Evolutionary conservation across 345 rosid species (phyloP).

Genomic region (Psidium friedrichsthalianum): DNA sequence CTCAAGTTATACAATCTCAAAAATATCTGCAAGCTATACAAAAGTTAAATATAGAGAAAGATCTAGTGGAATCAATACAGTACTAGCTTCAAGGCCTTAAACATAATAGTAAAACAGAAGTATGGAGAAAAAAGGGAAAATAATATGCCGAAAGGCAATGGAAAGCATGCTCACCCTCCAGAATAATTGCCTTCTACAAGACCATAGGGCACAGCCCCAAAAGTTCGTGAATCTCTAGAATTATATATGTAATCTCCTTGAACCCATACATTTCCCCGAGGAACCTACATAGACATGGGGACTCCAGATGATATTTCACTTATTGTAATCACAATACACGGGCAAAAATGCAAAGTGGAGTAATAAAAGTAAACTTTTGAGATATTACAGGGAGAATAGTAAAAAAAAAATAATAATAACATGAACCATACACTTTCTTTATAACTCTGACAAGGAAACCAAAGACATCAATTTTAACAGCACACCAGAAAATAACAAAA

Average conservation of each 20-base stretch:
- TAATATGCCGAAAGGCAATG: not conserved
- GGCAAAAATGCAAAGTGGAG: not conserved
- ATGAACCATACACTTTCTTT: not conserved
- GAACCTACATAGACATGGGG: slow-evolving; percentile 35
- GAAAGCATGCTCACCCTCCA: slow-evolving; percentile 42
- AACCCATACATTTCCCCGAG: slow-evolving; percentile 61
- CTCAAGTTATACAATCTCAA: not conserved
- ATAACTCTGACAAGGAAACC: not conserved
- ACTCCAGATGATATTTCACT: not conserved
- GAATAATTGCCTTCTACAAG: slow-evolving; percentile 53
- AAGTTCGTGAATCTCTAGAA: slow-evolving; percentile 58
- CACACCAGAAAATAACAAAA: not conserved
- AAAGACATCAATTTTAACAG: not conserved
- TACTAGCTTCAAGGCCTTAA: not conserved
- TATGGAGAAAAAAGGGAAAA: not conserved
- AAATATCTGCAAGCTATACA: not conserved
- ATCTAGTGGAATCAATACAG: not conserved
- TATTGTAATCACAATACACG: not conserved
- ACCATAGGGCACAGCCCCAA: slow-evolving; percentile 67
- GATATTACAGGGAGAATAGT: not conserved
- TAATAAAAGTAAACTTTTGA: not conserved
- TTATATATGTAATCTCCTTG: slow-evolving; percentile 56
- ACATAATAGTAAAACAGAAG: not conserved
- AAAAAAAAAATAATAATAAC: not conserved
- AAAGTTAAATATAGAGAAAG: not conserved